Base-by-base conservation (phyloP, 345 rosid species). In the Salix purpurea region DNA sequence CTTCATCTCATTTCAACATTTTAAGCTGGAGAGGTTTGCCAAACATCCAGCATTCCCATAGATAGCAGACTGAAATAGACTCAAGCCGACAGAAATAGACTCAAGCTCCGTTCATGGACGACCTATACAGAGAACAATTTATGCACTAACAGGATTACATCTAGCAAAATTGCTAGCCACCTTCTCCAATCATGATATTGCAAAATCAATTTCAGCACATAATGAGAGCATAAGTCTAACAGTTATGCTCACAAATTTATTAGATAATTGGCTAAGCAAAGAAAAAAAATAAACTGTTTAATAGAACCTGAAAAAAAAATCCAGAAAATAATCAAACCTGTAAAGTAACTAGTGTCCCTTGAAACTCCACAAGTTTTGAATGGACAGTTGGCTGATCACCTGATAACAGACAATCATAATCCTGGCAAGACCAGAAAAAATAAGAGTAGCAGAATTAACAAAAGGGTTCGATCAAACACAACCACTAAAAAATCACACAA, bases 351-450 rank as follows among this genome's bases (percentile, higher is more conserved):
- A 93, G 92, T 70, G 85, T 86, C 56, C 82, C 84, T 70, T 92
- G 96, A 79, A 96, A 96, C 79, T 88, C 88, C 74, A 89, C 80
- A 30, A 96, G 98, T 80, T 92, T 89, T 24, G 90, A 87, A 80
- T 92, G 89, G 52, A 92, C 84, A 9, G 97, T 92, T 21, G 81
- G 78, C 77, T 85, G 87, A 54, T 88, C 70, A 73, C 83, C 79
- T 0, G 93, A 90, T 77, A 96, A 77, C 71, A 96, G 96, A 76
- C 86, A 70, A 86, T 92, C 95, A 39, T 87, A 90, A 82, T 89
- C 98, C 99, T 96, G 89, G 84, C 80, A 85, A 19, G 26, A 74
- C 42, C 76, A 34, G 32, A 13, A 72, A 80, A 56, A 48, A 48
- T 73, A 13, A 44, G 72, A 72, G 37, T 7, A 4, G 23, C 11